Base-by-base conservation (phyloP, 495 filamentous ascomycete species). In the Aspergillus heteromorphus region DNA sequence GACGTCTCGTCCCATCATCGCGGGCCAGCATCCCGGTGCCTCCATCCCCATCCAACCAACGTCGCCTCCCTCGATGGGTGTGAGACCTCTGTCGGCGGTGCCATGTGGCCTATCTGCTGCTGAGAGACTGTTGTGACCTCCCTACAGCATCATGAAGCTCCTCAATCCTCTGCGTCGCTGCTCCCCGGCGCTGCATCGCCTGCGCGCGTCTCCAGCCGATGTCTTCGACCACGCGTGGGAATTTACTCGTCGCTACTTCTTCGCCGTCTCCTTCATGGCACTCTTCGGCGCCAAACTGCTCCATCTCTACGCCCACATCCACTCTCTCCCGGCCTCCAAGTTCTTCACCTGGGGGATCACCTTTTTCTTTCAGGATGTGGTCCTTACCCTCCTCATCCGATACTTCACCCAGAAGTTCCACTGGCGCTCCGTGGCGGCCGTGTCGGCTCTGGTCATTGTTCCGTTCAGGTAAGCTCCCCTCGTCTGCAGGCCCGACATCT, bases 281-380 rank as follows among this genome's bases (percentile, higher is more conserved):
- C 55, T 74, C 14, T 57, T 74, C 48, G 36, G 56, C 21, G 65
- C 71, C 9, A 74, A 74, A 51, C 4, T 67, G 5, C 53, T 71
- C 7, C 71, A 74, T 64, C 59, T 74, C 48, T 71, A 66, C 55
- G 66, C 69, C 41, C 71, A 74, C 45, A 31, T 71, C 23, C 54
- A 68, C 40, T 72, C 71, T 0, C 55, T 74, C 10, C 68, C 71
- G 1, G 27, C 55, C 2, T n/a, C 42, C 10, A 63, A 68, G 43
- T 61, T 74, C 36, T 31, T 68, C 20, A 40, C 65, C 6, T 74
- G 71, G 69, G 68, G 68, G 1, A 40, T 67, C 17, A 71, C 71
- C 3, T 74, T 74, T 49, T 72, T 71, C 53, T 65, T 65, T 18
- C 69, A 74, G 54, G 71, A 74, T 72, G 66, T 72, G 20, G 51